These are phyloP conservation scores for Thecamonas trahens DNA, from an alignment of 78 protist genomes.

Conservation along the genomic window DNA sequence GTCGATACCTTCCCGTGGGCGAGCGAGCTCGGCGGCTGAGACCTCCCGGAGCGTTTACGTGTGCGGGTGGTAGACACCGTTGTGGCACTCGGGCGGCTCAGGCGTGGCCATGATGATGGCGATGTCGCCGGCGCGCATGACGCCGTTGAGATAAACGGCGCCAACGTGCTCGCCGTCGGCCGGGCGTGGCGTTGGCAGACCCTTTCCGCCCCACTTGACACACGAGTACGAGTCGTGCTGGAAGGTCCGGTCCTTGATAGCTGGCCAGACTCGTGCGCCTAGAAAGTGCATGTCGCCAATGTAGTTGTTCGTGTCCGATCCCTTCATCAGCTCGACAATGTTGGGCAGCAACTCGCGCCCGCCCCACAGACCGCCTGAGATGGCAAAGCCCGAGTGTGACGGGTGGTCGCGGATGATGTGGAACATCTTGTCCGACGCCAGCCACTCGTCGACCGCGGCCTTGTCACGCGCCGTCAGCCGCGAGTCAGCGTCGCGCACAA, in stretches of 20 bases:
- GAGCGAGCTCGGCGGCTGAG: too few relatives aligned
- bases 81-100: too few relatives aligned
- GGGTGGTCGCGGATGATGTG: constrained; percentile 28
- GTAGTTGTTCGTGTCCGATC: background rate
- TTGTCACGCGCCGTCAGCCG: background rate
- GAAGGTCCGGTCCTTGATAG: background rate
- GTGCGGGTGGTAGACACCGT: too few relatives aligned
- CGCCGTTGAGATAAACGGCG: too few relatives aligned
- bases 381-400: background rate
- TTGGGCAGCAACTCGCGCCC: background rate
- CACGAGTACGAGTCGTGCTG: constrained; percentile 21
- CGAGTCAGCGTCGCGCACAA: constrained; percentile 23
- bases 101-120: too few relatives aligned
- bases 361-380: constrained; percentile 30
- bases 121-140: too few relatives aligned
- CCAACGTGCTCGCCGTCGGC: too few relatives aligned
- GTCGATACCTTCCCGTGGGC: too few relatives aligned
- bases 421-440: background rate
- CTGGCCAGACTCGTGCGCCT: constrained; percentile 1
- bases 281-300: constrained; percentile 23
- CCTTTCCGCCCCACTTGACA: background rate
- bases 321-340: background rate
- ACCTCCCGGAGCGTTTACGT: too few relatives aligned
- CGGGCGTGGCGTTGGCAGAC: background rate
- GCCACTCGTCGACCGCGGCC: constrained; percentile 17